phyloP scores from a whole-genome alignment of 768 basidiomycete genomes.

The Lactarius akahatsu region DNA sequence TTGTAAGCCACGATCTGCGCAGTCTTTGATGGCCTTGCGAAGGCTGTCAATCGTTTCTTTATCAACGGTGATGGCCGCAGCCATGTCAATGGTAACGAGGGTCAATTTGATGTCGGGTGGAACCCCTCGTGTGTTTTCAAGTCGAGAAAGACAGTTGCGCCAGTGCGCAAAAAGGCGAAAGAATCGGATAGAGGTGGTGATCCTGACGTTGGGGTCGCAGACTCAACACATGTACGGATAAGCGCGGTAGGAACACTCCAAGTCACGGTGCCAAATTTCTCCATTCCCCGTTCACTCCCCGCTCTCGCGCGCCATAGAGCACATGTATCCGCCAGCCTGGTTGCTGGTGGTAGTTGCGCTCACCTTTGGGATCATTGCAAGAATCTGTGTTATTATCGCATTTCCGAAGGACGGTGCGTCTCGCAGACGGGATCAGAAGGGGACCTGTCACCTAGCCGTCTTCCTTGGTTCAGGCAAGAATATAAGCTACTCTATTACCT shows the following conservation, averaged over 20 bases:
- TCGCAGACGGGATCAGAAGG: constrained; percentile 13
- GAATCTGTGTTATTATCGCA: constrained; percentile 31
- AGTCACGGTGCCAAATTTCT: not conserved
- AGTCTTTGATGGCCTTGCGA: constrained; percentile 64
- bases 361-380: constrained; percentile 16
- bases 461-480: constrained; percentile 89
- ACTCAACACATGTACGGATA: not conserved
- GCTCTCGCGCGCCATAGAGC: not conserved
- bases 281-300: too few species aligned
- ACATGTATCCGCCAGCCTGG: constrained; percentile 12
- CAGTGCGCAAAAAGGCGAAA: not conserved
- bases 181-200: not conserved
- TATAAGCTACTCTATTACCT: not conserved
- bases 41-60: constrained; percentile 54
- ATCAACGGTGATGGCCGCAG: constrained; percentile 40
- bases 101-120: not conserved
- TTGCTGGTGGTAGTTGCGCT: not conserved
- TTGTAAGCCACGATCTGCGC: constrained; percentile 66
- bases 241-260: not conserved
- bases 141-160: not conserved
- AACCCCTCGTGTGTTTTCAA: not conserved
- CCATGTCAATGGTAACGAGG: constrained; percentile 9
- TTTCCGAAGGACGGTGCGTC: constrained; percentile 28
- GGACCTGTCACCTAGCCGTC: constrained; percentile 61
- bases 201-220: not conserved